A percentile compares a stretch with the other conserved stretches of the same genome.
Evolutionary conservation across 1,284 basidiomycete genomes (phyloP).

Genomic region (Tremellales sp.): DNA sequence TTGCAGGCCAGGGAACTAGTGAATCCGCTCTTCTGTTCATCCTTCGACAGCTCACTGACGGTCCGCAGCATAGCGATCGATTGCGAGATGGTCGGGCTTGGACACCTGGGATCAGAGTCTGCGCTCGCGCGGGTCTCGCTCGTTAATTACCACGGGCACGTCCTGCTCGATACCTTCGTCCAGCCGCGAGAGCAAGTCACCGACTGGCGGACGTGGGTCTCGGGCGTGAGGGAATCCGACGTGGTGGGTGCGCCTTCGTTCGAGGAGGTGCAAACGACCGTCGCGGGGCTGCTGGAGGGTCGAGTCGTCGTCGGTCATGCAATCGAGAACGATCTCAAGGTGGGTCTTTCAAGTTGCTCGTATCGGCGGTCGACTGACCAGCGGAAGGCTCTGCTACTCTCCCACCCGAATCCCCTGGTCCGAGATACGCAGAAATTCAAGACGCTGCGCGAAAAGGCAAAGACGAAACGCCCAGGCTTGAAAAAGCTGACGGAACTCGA

Average conservation of each 20-base stretch:
- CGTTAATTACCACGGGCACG: slow-evolving; percentile 82
- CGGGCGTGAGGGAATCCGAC: slow-evolving; percentile 75
- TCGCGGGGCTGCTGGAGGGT: slow-evolving; percentile 73
- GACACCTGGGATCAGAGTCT: slow-evolving; percentile 72
- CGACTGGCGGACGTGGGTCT: slow-evolving; percentile 89
- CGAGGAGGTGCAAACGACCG: slow-evolving; percentile 71
- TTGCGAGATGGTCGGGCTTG: slow-evolving; percentile 88
- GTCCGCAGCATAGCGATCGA: slow-evolving; percentile 29
- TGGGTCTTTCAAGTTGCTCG: slow-evolving; percentile 36
- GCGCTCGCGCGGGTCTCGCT: slow-evolving; percentile 85
- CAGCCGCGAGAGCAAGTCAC: slow-evolving; percentile 81
- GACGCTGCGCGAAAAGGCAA: slow-evolving; percentile 53
- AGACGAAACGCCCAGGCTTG: slow-evolving; percentile 66
- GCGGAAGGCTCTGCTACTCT: slow-evolving; percentile 74
- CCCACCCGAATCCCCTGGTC: slow-evolving; percentile 72
- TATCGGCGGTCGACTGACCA: background rate
- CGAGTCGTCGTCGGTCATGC: slow-evolving; percentile 91
- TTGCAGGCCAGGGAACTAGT: slow-evolving; percentile 34
- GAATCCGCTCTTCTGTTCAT: background rate
- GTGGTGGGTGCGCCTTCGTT: slow-evolving; percentile 77
- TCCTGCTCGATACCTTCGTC: slow-evolving; percentile 82
- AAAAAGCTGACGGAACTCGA: slow-evolving; percentile 78
- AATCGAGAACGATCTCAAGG: slow-evolving; percentile 85
- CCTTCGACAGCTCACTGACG: background rate
- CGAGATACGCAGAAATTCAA: slow-evolving; percentile 75